These are phyloP conservation scores for Trichosporon asahii DNA, from an alignment of 1,284 basidiomycete genomes.

Conservation along the genomic window DNA sequence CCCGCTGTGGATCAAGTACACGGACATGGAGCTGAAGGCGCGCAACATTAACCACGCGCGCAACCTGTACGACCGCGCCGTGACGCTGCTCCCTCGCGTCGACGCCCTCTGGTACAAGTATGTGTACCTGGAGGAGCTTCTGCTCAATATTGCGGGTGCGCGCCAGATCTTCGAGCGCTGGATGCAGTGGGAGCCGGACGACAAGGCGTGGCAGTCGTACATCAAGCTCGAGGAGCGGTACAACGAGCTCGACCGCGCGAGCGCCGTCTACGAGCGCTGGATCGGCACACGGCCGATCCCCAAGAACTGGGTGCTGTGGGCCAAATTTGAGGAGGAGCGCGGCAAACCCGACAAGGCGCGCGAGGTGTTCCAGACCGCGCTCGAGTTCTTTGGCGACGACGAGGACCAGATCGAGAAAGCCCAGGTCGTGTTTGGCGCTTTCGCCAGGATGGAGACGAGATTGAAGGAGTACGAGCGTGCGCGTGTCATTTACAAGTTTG, in stretches of 20 bases:
- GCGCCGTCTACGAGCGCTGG: slow-evolving; percentile 90
- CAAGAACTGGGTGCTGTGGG: slow-evolving; percentile 92
- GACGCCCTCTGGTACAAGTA: slow-evolving; percentile 96
- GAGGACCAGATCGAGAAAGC: slow-evolving; percentile 96
- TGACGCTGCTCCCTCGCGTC: slow-evolving; percentile 89
- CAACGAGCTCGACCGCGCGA: slow-evolving; percentile 84
- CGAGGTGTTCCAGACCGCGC: slow-evolving; percentile 93
- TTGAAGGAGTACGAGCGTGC: slow-evolving; percentile 95
- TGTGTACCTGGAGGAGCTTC: slow-evolving; percentile 94
- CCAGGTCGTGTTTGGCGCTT: slow-evolving; percentile 84
- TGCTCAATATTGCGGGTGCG: slow-evolving; percentile 92
- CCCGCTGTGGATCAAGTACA: slow-evolving; percentile 91
- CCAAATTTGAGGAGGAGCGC: slow-evolving; percentile 95
- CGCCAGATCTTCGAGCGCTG: slow-evolving; percentile 97
- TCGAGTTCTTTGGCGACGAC: slow-evolving; percentile 96
- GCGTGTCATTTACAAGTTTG: slow-evolving; percentile 98
- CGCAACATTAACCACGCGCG: slow-evolving; percentile 95
- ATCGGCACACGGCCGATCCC: slow-evolving; percentile 90
- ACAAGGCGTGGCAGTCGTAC: slow-evolving; percentile 98
- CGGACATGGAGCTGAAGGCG: slow-evolving; percentile 97
- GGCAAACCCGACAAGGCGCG: slow-evolving; percentile 80
- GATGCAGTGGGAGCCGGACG: slow-evolving; percentile 99
- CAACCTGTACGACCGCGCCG: slow-evolving; percentile 94
- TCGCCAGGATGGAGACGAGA: slow-evolving; percentile 96
- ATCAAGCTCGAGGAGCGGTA: slow-evolving; percentile 96